Base-by-base conservation (phyloP, 768 basidiomycete species). In the Termitomyces bulborhizus region DNA sequence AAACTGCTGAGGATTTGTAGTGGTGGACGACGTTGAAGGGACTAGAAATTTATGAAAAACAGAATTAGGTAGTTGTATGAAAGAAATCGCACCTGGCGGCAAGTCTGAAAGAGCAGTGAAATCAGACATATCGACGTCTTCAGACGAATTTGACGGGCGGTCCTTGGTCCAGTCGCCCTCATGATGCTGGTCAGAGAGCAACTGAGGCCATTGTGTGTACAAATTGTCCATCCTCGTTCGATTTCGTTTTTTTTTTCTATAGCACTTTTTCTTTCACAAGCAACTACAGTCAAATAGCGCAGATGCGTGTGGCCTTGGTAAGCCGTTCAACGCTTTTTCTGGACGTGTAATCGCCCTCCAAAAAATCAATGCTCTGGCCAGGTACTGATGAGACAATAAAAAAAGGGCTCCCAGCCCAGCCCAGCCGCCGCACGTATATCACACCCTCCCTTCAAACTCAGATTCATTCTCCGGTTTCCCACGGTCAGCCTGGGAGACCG, bases 131-230 rank as follows among this genome's bases (percentile, higher is more conserved):
- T 77, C 76, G 61, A 76, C 52, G 34, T 67, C 55, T 3, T n/a
- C 3, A 5, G 36, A 6, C 15, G 31, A 34, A 27, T 59, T 60
- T 40, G 66, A 42, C 54, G 72, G 56, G 44, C 71, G 73, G 47
- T 78, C 76, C 68, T 80, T 78, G 54, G 69, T 51, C 78, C 77
- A 80, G 61, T 77, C 75, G 45, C 66, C 58, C 41, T 69, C 63
- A 57, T 71, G 69, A 9, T 32, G 32, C 53, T 67, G 68, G 29
- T 76, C 73, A 57, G 69, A 65, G 53, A 70, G 63, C 62, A 69
- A 60, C 53, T 66, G 66, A 41, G 68, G 67, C 77, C 77, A 78
- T 59, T 70, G 68, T 58, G 60, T 68, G 67, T 76, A 78, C 65
- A 77, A 67, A 67, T 61, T 70, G 62, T 70, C 65, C 67, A 78